Base-by-base conservation (phyloP, 352 stramenopile genomes). In the Globisporangium canariense region DNA sequence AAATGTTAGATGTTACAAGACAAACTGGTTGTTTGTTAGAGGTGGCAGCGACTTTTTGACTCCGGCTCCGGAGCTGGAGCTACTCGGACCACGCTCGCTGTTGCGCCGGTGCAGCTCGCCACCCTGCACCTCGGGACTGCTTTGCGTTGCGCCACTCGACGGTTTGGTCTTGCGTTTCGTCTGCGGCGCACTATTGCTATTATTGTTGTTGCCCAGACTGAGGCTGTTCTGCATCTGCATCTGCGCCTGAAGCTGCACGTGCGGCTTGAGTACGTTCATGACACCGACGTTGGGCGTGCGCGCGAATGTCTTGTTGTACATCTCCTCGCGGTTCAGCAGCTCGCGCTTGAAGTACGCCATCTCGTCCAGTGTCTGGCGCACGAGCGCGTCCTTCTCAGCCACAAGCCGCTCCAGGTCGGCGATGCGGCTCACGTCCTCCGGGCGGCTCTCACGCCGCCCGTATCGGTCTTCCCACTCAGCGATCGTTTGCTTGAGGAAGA, bases 321-420 rank as follows among this genome's bases (percentile, higher is more conserved):
- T 97, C 58, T 97, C 88, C 65, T 98, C 92, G 16, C 92, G 90
- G 61, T 98, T 98, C 18, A 97, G 70, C 34, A 98, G 70, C 70
- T 98, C 92, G 3, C 89, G 81, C 75, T 97, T 97, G 66, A 97
- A 94, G 66, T 94, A 97, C n/a, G 84, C 79, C 88, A 97, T 96
- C 65, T 98, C 92, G 57, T 97, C 89, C 62, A 86, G 62, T 22
- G 81, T 89, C 40, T 81, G 73, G 51, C 75, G 72, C 28, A 91
- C 78, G 9, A 93, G 65, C 38, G 75, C 78, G 16, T 97, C 86
- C 34, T 88, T 90, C 50, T 96, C 77, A 34, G 70, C 63, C 18
- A 94, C 73, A 3, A 72, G 45, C 1, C 74, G 71, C 60, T 93
- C 83, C 2, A 97, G 73, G 51, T 88, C 68, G 10, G 74, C 69